Evolutionary conservation across 169 alveolate species (phyloP), one percentile per base, ranked within the genome.

Genomic region (Plasmodium billcollinsi): DNA sequence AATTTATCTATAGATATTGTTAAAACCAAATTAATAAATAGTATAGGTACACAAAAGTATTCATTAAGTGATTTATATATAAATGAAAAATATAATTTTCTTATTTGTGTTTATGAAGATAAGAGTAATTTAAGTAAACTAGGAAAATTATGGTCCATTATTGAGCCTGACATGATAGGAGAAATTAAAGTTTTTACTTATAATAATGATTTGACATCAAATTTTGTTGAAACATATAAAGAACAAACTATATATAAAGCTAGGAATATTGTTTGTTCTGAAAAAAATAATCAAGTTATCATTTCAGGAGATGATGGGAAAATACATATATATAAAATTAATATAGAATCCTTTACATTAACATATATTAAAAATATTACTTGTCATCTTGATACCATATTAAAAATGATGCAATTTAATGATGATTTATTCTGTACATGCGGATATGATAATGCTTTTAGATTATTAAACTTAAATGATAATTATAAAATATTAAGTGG

Each of bases 131-230:
- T 94, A 45, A 90, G 95, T 86, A 94, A 92, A 59, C 29, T 94
- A 45, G 96, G 96, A 24, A 90, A 93, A 69, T 70, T 94, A 73
- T 94, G 96, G 96, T 93, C 96, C 0, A 70, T 94, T 3, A 92
- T 94, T 20, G 96, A 94, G 59, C 95, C 91, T 59, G 96, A 94
- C 20, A 72, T 73, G n/a, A 59, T 94, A 33, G 96, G 96, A 39
- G 92, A 88, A 14, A 75, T 94, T 7, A 90, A 91, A 24, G 58
- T 94, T 9, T 94, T 85, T 74, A 65, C 89, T 15, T 85, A 88
- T 63, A 94, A 95, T 88, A 92, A 61, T 72, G 90, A 80, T 29
- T 61, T 80, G 14, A 80, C 90, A 1, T 80, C 90, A 5, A 80
- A 50, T 0, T 80, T 80, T 49, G 24, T 71, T 69, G 90, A 80